These are phyloP conservation scores for Phytophthora constricta DNA, from an alignment of 352 stramenopile species.

Conservation along the genomic window DNA sequence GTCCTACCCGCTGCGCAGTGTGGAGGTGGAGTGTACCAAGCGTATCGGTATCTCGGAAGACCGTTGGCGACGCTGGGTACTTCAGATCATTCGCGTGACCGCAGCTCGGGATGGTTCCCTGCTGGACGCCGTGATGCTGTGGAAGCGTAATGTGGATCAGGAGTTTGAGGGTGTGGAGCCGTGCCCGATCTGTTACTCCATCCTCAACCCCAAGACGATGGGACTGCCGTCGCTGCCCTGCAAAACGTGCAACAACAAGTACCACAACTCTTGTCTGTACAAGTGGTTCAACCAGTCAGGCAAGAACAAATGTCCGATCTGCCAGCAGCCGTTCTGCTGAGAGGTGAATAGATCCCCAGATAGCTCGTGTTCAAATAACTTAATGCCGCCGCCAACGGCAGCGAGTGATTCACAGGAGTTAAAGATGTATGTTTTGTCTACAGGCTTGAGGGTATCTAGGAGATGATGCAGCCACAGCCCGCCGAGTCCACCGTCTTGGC, in stretches of 20 bases:
- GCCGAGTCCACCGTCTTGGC: conserved; percentile 54
- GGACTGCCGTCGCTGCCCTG: conserved; percentile 86
- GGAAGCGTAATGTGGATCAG: conserved; percentile 93
- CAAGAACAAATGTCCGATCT: conserved; percentile 95
- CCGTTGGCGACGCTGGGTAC: conserved; percentile 92
- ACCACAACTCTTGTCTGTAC: conserved; percentile 94
- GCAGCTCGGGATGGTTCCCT: conserved; percentile 91
- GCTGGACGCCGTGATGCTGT: conserved; percentile 91
- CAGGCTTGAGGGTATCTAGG: conserved; percentile 35
- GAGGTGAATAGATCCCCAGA: conserved; percentile 12
- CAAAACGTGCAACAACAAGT: conserved; percentile 94
- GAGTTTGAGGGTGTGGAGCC: conserved; percentile 93
- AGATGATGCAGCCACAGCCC: conserved; percentile 68
- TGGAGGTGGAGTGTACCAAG: conserved; percentile 92
- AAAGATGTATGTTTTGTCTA: conserved; percentile 32
- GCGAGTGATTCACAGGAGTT: conserved; percentile 26
- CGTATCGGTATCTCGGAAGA: conserved; percentile 92
- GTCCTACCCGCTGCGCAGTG: conserved; percentile 89
- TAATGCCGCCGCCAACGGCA: conserved; percentile 19
- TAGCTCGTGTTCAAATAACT: conserved; percentile 43
- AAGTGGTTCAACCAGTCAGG: conserved; percentile 95
- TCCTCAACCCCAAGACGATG: conserved; percentile 92
- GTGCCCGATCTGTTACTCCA: conserved; percentile 93
- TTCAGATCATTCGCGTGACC: conserved; percentile 93
- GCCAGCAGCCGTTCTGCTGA: conserved; percentile 90